Evolutionary conservation across 495 filamentous ascomycete genomes (phyloP), one percentile per base, ranked within the genome.

Genomic region (Lasiosphaeriaceae sp.): DNA sequence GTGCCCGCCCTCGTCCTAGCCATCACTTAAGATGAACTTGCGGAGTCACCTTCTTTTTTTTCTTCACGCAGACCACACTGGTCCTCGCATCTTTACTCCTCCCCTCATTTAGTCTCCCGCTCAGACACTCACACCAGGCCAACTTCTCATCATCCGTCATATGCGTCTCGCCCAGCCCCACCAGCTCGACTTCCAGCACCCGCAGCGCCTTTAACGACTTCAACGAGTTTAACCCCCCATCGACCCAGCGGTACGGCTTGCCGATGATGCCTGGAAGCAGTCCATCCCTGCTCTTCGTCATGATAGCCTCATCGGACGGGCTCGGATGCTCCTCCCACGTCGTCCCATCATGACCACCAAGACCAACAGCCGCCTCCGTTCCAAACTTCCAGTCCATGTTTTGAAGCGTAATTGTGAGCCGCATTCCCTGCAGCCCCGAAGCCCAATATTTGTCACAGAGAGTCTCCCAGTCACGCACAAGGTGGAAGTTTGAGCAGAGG

Each of bases 361-460:
- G 34, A 14, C 34, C 34, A 14, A 37, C 34, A 37, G 34, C 34
- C 8, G 34, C 34, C 9, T 37, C 9, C 34, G 34, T n/a, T n/a
- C n/a, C n/a, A n/a, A n/a, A n/a, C n/a, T n/a, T n/a, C n/a, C n/a
- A n/a, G n/a, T n/a, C n/a, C n/a, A n/a, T n/a, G 34, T 31, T 14
- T 2, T 17, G 3, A 17, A 22, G 31, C 1, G 11, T 11, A 20
- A 54, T 54, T 19, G 6, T 54, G 14, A 73, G 56, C 19, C 68
- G 44, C 46, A 73, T 46, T 0, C 68, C 68, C 5, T 57, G 46
- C 7, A 74, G 50, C 2, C 68, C 68, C 2, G 19, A 5, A 1
- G 58, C 47, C 68, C 68, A 72, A 1, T 53, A n/a, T n/a, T n/a
- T 41, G 19, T 46, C 62, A 54, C 71, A 75, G 0, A 74, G 50